These are phyloP conservation scores for Globisporangium abappressorium DNA, from an alignment of 352 stramenopile species.

Conservation along the genomic window DNA sequence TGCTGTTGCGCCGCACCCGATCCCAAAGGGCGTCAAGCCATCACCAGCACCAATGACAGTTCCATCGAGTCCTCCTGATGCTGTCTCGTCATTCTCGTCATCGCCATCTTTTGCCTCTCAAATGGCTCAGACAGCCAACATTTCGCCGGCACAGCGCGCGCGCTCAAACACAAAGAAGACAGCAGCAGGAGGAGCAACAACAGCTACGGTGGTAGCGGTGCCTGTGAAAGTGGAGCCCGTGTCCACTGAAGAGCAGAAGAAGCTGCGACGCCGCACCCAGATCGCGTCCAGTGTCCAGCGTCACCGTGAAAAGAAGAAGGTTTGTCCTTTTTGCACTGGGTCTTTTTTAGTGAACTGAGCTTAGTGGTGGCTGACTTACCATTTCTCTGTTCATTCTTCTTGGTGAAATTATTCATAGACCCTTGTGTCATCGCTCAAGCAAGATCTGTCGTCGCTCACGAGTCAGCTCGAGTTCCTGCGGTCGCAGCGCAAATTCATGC, in stretches of 20 bases:
- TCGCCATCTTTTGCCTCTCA: neutral
- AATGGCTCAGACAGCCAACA: neutral
- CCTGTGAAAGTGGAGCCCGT: slow-evolving; percentile 22
- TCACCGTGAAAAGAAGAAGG: slow-evolving; percentile 68
- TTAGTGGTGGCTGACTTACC: neutral
- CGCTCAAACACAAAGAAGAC: neutral
- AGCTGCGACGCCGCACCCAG: slow-evolving; percentile 47
- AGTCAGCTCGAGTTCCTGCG: slow-evolving; percentile 37
- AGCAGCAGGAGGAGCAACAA: neutral
- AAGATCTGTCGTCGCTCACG: slow-evolving; percentile 40
- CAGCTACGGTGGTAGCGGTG: neutral
- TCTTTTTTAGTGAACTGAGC: neutral
- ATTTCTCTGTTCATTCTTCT: neutral
- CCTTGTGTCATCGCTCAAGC: slow-evolving; percentile 43
- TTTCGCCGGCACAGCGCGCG: neutral
- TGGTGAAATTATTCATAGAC: slow-evolving; percentile 18
- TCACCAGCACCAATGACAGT: neutral
- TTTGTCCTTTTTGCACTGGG: neutral
- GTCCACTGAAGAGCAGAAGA: slow-evolving; percentile 57
- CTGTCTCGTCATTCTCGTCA: neutral
- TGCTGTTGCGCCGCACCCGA: neutral
- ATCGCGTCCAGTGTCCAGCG: slow-evolving; percentile 67
- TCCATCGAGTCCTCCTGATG: neutral
- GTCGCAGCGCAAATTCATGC: slow-evolving; percentile 36
- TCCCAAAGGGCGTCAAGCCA: neutral